These are phyloP conservation scores for Elongisporangium undulatum DNA, from an alignment of 352 stramenopile species.

Conservation along the genomic window DNA sequence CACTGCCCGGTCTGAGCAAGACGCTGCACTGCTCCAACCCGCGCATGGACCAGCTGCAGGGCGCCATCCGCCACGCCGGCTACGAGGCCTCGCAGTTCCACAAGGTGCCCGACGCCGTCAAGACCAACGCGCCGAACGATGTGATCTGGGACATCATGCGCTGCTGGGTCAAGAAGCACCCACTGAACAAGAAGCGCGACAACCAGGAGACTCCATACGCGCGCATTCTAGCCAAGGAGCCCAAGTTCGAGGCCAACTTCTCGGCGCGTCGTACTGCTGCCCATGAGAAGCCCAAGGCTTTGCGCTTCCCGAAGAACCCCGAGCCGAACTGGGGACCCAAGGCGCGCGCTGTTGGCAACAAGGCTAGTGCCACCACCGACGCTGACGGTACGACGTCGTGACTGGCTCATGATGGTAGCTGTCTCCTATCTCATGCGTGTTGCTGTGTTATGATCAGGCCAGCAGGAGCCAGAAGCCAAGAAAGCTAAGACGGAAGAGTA, in stretches of 20 bases:
- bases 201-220: slow-evolving; percentile 65
- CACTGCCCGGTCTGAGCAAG: slow-evolving; percentile 90
- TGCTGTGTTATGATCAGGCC: slow-evolving; percentile 19
- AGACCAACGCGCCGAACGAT: slow-evolving; percentile 97
- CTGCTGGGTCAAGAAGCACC: slow-evolving; percentile 94
- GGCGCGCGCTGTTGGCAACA: slow-evolving; percentile 78
- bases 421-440: not conserved
- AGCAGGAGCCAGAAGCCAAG: slow-evolving; percentile 65
- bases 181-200: slow-evolving; percentile 87
- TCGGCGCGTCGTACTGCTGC: slow-evolving; percentile 52
- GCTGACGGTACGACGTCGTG: slow-evolving; percentile 14
- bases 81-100: slow-evolving; percentile 98
- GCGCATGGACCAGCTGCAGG: slow-evolving; percentile 92
- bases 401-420: not conserved
- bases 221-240: slow-evolving; percentile 86
- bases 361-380: slow-evolving; percentile 14
- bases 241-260: slow-evolving; percentile 84
- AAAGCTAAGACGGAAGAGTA: slow-evolving; percentile 68
- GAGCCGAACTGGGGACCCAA: slow-evolving; percentile 97
- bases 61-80: slow-evolving; percentile 94
- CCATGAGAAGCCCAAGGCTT: slow-evolving; percentile 87
- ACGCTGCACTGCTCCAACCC: slow-evolving; percentile 92
- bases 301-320: slow-evolving; percentile 93
- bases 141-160: slow-evolving; percentile 98
- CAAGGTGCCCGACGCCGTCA: slow-evolving; percentile 97